Conservation (phyloP, 2,329 filamentous ascomycete species). For the Mycosphaerella sp. region DNA sequence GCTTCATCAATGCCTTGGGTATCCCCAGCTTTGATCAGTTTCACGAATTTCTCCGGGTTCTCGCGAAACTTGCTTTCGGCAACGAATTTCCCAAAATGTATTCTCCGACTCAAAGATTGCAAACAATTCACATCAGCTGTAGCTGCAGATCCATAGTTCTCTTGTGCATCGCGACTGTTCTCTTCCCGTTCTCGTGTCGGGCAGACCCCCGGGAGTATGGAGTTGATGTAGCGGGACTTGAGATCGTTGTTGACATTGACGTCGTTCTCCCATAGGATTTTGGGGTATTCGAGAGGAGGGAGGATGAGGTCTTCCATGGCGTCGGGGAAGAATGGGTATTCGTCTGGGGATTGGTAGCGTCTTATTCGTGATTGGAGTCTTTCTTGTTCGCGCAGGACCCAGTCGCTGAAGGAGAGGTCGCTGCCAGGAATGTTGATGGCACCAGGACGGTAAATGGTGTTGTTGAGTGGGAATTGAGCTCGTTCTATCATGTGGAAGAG, state of each 20-base stretch:
- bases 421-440: slow-evolving; percentile 71
- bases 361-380: slow-evolving; percentile 86
- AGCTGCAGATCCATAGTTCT: slow-evolving; percentile 92
- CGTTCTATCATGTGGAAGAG: slow-evolving; percentile 95
- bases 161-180: slow-evolving; percentile 68
- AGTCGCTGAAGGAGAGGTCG: slow-evolving; percentile 81
- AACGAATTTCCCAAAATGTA: slow-evolving; percentile 98
- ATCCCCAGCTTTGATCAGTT: slow-evolving; percentile 74
- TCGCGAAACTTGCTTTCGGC: slow-evolving; percentile 90
- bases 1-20: slow-evolving; percentile 75
- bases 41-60: slow-evolving; percentile 72
- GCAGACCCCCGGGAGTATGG: slow-evolving; percentile 79
- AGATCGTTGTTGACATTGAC: slow-evolving; percentile 88
- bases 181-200: slow-evolving; percentile 70
- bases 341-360: slow-evolving; percentile 91
- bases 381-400: slow-evolving; percentile 87
- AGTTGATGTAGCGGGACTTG: slow-evolving; percentile 74
- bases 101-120: slow-evolving; percentile 80
- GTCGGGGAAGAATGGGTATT: slow-evolving; percentile 93
- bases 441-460: slow-evolving; percentile 74
- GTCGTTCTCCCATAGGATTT: slow-evolving; percentile 77
- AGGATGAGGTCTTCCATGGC: slow-evolving; percentile 74
- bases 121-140: slow-evolving; percentile 86
- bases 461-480: slow-evolving; percentile 92
- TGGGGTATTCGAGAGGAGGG: slow-evolving; percentile 80